Evolutionary conservation across 768 basidiomycete species (phyloP).

Genomic region (Podaxis sp.): DNA sequence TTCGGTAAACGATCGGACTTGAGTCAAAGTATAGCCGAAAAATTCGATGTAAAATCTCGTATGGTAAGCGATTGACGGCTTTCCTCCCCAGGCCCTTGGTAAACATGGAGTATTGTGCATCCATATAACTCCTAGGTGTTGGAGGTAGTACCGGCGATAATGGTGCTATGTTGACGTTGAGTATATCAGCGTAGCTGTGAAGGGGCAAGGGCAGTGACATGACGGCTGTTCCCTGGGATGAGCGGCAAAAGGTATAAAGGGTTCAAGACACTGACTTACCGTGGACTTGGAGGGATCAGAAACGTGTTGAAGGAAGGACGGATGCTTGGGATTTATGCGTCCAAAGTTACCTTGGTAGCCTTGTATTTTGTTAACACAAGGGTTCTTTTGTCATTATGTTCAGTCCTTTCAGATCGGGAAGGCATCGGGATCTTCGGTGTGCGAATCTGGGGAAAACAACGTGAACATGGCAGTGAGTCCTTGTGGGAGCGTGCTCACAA

Average conservation of each 20-base stretch:
- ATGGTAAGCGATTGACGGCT: background rate
- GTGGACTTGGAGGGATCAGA: background rate
- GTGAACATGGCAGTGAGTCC: too few species aligned
- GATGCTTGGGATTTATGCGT: background rate
- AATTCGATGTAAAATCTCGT: background rate
- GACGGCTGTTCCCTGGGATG: background rate
- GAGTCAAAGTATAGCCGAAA: background rate
- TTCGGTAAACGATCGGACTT: background rate
- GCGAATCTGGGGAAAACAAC: too few species aligned
- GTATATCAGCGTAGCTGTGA: conserved; percentile 1
- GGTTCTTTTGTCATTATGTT: background rate
- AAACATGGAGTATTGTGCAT: background rate
- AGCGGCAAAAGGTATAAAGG: background rate
- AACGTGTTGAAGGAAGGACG: background rate
- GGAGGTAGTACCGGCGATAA: background rate
- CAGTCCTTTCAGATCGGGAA: too few species aligned
- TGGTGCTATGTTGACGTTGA: background rate
- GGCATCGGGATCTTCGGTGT: too few species aligned
- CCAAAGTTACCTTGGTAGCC: background rate
- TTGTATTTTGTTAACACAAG: background rate
- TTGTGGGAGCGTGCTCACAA: too few species aligned
- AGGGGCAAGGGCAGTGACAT: background rate
- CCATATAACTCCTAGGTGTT: background rate
- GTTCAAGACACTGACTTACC: background rate
- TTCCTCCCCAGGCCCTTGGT: background rate